These are phyloP conservation scores for Suhomyces emberorum DNA, from an alignment of 805 yeast species.

Conservation along the genomic window DNA sequence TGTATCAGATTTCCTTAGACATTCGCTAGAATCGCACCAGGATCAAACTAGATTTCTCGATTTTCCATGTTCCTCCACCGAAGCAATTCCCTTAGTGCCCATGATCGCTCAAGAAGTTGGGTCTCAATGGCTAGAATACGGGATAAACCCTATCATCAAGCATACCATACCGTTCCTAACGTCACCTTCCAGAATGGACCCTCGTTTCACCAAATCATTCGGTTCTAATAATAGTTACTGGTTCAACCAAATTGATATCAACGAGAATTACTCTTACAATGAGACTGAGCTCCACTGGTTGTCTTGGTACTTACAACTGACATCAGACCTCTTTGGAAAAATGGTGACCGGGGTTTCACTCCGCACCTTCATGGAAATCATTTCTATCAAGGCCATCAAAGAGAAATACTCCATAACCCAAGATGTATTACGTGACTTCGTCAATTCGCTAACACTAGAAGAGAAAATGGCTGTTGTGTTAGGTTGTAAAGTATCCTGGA, in stretches of 20 bases:
- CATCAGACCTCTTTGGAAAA: constrained; percentile 8
- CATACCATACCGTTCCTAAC: constrained; percentile 57
- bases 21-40: constrained; percentile 19
- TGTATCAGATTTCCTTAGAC: constrained; percentile 18
- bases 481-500: neutral
- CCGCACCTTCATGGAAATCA: too few relatives aligned
- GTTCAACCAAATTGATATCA: constrained; percentile 46
- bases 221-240: constrained; percentile 37
- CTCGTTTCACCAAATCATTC: constrained; percentile 35
- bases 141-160: constrained; percentile 22
- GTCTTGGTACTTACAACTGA: constrained; percentile 19
- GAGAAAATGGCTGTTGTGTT: too few relatives aligned
- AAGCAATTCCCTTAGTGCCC: too few relatives aligned
- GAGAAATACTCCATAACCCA: too few relatives aligned
- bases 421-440: too few relatives aligned
- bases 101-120: constrained; percentile 55
- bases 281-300: constrained; percentile 39
- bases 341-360: constrained; percentile 5
- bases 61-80: too few relatives aligned
- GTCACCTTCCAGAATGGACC: constrained; percentile 44
- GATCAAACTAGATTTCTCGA: too few relatives aligned
- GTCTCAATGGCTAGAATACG: constrained; percentile 42
- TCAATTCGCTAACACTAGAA: too few relatives aligned
- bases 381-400: too few relatives aligned
- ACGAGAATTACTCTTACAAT: constrained; percentile 47